A percentile compares a stretch with the other conserved stretches of the same genome.
phyloP scores from a whole-genome alignment of 495 filamentous ascomycete genomes.

The Talaromyces borbonicus region DNA sequence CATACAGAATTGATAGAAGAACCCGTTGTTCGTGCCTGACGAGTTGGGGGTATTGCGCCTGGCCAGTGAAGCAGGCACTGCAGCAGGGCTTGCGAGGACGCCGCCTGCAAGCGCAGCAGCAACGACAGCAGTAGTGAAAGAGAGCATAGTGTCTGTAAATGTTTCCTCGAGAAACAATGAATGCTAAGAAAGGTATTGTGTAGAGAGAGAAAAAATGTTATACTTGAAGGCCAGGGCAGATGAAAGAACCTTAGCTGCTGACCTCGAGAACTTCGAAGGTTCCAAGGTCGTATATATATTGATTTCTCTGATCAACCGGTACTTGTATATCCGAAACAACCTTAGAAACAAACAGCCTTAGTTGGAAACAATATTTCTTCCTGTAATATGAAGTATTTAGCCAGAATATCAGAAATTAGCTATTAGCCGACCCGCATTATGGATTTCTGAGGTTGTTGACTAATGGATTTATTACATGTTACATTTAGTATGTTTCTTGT shows the following conservation, averaged over 20 bases:
- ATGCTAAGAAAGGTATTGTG: not conserved
- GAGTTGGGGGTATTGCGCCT: constrained; percentile 25
- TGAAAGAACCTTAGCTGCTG: not conserved
- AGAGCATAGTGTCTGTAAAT: not conserved
- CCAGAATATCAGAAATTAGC: not conserved
- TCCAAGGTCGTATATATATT: not conserved
- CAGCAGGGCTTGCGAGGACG: constrained; percentile 34
- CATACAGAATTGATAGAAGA: constrained; percentile 35
- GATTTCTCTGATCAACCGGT: not conserved
- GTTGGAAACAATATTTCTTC: not conserved
- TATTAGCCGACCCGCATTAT: constrained; percentile 1
- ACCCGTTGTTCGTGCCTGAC: constrained; percentile 49
- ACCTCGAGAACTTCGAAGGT: too few relatives aligned
- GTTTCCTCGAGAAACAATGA: not conserved
- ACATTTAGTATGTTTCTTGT: not conserved
- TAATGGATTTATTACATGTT: not conserved
- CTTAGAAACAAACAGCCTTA: not conserved
- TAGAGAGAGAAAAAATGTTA: not conserved
- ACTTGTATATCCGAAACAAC: not conserved
- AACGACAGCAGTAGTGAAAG: not conserved
- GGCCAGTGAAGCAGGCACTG: not conserved
- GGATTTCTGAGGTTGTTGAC: not conserved
- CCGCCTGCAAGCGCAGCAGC: constrained; percentile 19
- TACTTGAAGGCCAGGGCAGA: not conserved
- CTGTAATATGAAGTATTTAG: not conserved